These are phyloP conservation scores for Phytophthora litchii DNA, from an alignment of 352 stramenopile genomes.

Conservation along the genomic window DNA sequence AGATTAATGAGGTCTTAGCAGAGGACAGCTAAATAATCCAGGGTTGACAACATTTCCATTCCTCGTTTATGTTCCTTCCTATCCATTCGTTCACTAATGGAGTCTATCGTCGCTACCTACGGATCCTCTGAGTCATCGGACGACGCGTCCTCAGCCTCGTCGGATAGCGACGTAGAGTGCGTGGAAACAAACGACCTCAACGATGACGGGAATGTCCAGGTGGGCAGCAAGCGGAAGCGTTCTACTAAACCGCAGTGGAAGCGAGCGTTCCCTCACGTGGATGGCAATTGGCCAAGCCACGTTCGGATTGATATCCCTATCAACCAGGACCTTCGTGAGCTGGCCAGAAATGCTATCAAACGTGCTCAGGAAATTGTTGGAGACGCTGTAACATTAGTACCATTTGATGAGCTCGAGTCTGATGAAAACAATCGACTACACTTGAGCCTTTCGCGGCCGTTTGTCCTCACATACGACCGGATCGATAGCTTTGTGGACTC, in stretches of 20 bases:
- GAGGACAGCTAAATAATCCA: constrained; percentile 48
- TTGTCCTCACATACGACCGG: constrained; percentile 70
- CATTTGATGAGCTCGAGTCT: constrained; percentile 31
- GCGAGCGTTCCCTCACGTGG: constrained; percentile 73
- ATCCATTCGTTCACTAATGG: constrained; percentile 33
- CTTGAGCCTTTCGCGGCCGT: constrained; percentile 80
- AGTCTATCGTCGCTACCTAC: constrained; percentile 47
- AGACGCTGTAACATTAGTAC: constrained; percentile 37
- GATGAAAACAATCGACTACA: constrained; percentile 39
- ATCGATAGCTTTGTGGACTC: constrained; percentile 74
- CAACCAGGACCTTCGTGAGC: constrained; percentile 25
- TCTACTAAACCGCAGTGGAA: constrained; percentile 47
- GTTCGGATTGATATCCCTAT: constrained; percentile 57
- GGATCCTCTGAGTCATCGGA: constrained; percentile 35
- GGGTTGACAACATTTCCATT: constrained; percentile 12
- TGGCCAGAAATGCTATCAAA: constrained; percentile 37
- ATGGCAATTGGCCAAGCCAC: constrained; percentile 86
- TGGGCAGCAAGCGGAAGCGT: constrained; percentile 55
- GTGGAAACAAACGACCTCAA: not conserved
- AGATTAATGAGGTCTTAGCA: constrained; percentile 69
- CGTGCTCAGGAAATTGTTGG: constrained; percentile 38
- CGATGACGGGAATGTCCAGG: not conserved
- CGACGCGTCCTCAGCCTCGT: constrained; percentile 19
- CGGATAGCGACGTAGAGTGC: constrained; percentile 26
- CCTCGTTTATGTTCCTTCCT: constrained; percentile 26